These are phyloP conservation scores for Oehlia diaphana DNA, from an alignment of 192 early-diverging fungal genomes.

Conservation along the genomic window DNA sequence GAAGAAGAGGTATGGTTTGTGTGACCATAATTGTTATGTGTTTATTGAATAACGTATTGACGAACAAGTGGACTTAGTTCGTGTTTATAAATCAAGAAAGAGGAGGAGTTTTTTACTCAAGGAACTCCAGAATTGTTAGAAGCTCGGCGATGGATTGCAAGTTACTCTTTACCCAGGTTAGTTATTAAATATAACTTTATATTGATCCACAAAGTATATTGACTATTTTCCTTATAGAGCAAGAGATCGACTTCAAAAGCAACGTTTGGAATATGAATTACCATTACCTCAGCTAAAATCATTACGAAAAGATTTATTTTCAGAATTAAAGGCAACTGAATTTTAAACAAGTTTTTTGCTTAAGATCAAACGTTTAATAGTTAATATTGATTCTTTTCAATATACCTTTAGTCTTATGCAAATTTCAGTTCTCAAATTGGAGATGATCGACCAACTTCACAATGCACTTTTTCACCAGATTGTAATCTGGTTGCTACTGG, in stretches of 20 bases:
- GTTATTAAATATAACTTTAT: background rate
- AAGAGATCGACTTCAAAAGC: constrained; percentile 55
- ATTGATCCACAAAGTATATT: background rate
- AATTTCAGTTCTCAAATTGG: constrained; percentile 83
- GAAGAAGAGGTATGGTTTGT: constrained; percentile 53
- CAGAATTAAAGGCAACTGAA: constrained; percentile 61
- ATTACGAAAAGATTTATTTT: constrained; percentile 71
- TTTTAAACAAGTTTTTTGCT: background rate
- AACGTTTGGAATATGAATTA: constrained; percentile 66
- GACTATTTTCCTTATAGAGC: constrained; percentile 47
- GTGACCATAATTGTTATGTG: background rate
- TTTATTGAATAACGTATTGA: constrained; percentile 22
- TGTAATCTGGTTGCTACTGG: constrained; percentile 75
- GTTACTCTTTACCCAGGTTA: constrained; percentile 70
- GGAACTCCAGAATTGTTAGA: constrained; percentile 69
- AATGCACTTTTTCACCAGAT: constrained; percentile 79
- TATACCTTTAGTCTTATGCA: constrained; percentile 50
- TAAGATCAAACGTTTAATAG: background rate
- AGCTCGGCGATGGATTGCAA: constrained; percentile 69
- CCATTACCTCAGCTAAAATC: constrained; percentile 67
- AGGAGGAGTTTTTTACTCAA: constrained; percentile 83
- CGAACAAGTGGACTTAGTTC: constrained; percentile 18
- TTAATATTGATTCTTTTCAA: constrained; percentile 20
- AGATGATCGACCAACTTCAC: constrained; percentile 83
- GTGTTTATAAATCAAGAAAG: constrained; percentile 39